These are phyloP conservation scores for Aureobasidium uvarum DNA, from an alignment of 2,329 filamentous ascomycete genomes.

Conservation along the genomic window DNA sequence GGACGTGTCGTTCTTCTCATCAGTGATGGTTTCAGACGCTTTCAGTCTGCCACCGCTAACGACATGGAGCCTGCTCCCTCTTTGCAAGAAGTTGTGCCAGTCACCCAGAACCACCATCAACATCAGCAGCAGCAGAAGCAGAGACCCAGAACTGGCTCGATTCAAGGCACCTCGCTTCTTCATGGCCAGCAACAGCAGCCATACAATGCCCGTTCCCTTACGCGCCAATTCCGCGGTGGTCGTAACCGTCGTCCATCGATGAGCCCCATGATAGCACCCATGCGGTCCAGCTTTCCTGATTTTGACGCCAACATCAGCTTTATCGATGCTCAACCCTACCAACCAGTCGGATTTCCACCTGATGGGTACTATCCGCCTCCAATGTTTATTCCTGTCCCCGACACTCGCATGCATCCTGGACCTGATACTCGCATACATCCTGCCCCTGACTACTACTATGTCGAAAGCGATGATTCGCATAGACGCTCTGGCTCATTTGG, in stretches of 20 bases:
- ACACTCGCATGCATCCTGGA: neutral
- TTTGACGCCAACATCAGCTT: neutral
- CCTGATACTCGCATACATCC: neutral
- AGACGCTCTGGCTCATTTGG: neutral
- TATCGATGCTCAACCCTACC: neutral
- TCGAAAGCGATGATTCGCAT: neutral
- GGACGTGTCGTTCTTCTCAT: slow-evolving; percentile 27
- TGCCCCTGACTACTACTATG: neutral
- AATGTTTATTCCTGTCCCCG: neutral
- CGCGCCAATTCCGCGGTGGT: neutral
- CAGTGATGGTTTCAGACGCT: slow-evolving; percentile 16
- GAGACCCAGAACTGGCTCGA: neutral
- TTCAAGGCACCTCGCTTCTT: slow-evolving; percentile 3
- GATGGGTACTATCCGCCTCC: neutral
- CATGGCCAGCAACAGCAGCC: neutral
- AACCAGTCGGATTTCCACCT: neutral
- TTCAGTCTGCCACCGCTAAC: neutral
- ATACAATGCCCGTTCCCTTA: neutral
- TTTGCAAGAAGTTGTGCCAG: neutral
- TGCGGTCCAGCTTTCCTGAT: neutral
- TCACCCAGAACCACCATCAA: neutral
- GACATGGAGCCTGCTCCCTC: neutral
- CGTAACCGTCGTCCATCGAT: slow-evolving; percentile 2
- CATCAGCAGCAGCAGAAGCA: neutral
- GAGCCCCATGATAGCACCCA: neutral